These are phyloP conservation scores for Volvox carteri DNA, from an alignment of 163 green algal species.

Conservation along the genomic window DNA sequence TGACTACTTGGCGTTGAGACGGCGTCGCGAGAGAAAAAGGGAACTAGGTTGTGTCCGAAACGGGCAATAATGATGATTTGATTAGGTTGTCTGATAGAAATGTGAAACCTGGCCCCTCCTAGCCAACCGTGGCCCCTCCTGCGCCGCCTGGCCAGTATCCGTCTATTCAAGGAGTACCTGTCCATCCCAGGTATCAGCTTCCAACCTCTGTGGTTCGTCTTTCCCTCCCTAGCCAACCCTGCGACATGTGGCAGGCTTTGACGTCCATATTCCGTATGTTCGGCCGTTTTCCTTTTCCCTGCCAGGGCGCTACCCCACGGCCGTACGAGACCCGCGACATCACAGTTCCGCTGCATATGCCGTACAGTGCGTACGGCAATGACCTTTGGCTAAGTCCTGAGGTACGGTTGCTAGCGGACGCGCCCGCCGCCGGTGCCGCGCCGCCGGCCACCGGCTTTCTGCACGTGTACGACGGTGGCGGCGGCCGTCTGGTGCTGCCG, in stretches of 20 bases:
- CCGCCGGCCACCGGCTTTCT: slow-evolving; percentile 64
- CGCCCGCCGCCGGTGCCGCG: slow-evolving; percentile 47
- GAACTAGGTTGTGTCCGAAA: neutral
- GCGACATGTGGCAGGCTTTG: too few relatives aligned
- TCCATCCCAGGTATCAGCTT: too few relatives aligned
- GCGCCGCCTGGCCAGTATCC: too few relatives aligned
- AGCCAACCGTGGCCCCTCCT: too few relatives aligned
- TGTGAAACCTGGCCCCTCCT: too few relatives aligned
- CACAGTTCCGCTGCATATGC: slow-evolving; percentile 36
- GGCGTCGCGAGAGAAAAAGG: neutral
- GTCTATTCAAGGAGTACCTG: too few relatives aligned
- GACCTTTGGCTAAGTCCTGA: slow-evolving; percentile 90
- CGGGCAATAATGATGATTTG: too few relatives aligned
- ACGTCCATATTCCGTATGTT: too few relatives aligned
- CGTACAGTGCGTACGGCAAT: slow-evolving; percentile 31
- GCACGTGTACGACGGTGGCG: slow-evolving; percentile 83
- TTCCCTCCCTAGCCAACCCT: too few relatives aligned
- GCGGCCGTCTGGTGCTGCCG: slow-evolving; percentile 84
- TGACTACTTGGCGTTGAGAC: neutral
- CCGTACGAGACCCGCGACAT: slow-evolving; percentile 73
- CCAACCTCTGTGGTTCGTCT: too few relatives aligned
- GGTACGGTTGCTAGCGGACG: slow-evolving; percentile 87
- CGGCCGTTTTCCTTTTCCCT: slow-evolving; percentile 3
- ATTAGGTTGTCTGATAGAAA: too few relatives aligned
- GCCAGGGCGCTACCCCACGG: slow-evolving; percentile 65